Evolutionary conservation across 345 rosid genomes (phyloP), one percentile per base, ranked within the genome.

Genomic region (Pistacia vera): DNA sequence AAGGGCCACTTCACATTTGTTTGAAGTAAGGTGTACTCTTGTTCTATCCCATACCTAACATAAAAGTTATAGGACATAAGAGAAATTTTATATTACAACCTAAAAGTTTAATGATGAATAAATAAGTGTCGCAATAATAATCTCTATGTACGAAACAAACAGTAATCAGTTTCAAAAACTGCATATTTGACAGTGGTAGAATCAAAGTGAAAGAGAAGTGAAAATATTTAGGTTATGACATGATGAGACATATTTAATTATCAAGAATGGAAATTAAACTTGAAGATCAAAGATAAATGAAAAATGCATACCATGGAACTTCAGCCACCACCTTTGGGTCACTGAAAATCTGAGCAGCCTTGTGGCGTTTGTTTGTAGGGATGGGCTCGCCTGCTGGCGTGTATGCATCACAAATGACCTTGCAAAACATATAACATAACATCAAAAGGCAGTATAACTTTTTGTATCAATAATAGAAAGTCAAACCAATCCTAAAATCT

Each of bases 351-450:
- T 92, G 86, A 76, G 97, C 97, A 75, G 98, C 99, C 80, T 76
- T 89, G 68, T 89, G 85, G 62, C 98, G 97, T 83, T 96, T 96
- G 95, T 96, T 96, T 11, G 97, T 93, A 14, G 99, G 99, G 84
- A 96, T 96, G 38, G 98, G 98, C 79, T 96, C 93, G n/a, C 98
- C 99, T 54, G 90, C 91, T 30, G 98, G 99, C 2, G 98, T 93
- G 86, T 90, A 96, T 57, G 95, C 0, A 76, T 96, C 99, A 64
- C 99, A 93, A 4, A 96, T 85, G 56, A 96, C 99, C 99, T 95
- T 67, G 51, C 14, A 73, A 36, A 66, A 62, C 2, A 70, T 30
- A 80, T 25, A 77, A 16, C 63, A 70, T 35, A 74, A 56, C 41
- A 70, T 74, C 62, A 76, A 71, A 14, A 70, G 20, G 41, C 36